Evolutionary conservation across 805 yeast genomes (phyloP).

Genomic region (Scheffersomyces ergatensis): DNA sequence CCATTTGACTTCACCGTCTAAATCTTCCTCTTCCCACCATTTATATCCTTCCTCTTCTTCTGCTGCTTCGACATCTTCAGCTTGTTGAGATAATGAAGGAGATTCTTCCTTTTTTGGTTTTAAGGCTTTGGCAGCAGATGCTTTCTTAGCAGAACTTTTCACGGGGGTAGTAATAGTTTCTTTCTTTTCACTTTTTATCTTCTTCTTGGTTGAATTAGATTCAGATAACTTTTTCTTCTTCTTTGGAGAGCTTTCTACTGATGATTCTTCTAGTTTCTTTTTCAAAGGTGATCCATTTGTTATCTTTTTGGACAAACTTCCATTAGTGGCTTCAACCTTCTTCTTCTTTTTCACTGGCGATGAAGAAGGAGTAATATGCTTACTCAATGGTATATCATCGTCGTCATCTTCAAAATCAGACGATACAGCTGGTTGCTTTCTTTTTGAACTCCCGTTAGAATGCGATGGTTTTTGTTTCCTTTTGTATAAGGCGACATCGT

Average conservation of each 20-base stretch:
- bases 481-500: conserved; percentile 6
- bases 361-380: not conserved
- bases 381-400: conserved; percentile 5
- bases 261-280: conserved; percentile 1
- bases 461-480: not conserved
- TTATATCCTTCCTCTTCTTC: conserved; percentile 59
- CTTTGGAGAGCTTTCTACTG: not conserved
- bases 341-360: conserved; percentile 1
- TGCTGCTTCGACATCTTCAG: conserved; percentile 25
- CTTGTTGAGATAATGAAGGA: conserved; percentile 1
- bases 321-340: not conserved
- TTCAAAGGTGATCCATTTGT: conserved; percentile 1
- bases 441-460: not conserved
- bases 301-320: too few species aligned
- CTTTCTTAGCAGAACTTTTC: conserved; percentile 5
- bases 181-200: conserved; percentile 3
- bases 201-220: not conserved
- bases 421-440: not conserved
- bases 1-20: conserved; percentile 83
- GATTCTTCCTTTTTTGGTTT: conserved; percentile 5
- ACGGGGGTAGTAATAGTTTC: conserved; percentile 3
- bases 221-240: conserved; percentile 1
- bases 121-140: conserved; percentile 1
- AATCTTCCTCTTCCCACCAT: conserved; percentile 82
- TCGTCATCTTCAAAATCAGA: conserved; percentile 1